Base-by-base conservation (phyloP, 371 early-diverging fungal genomes). In the Conidiobolus incongruus region DNA sequence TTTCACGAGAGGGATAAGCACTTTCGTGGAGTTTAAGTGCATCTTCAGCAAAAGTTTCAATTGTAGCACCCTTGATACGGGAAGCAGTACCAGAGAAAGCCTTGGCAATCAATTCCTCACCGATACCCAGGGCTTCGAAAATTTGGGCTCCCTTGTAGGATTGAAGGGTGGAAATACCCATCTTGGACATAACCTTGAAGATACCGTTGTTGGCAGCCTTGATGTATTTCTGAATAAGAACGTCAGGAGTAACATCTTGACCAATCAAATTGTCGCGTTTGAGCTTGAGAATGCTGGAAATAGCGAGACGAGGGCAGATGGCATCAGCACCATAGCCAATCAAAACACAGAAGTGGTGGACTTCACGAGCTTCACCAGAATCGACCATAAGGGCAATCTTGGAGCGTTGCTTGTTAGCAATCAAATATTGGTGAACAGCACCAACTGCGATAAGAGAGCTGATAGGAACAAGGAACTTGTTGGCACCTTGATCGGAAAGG, bases 71-170 rank as follows among this genome's bases (percentile, higher is more conserved):
- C 56, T 80, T 86, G 60, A 95, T 86, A 50, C 95, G 76, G 20
- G 86, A 84, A 15, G 92, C 84, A 12, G 95, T 95, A 45, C 93
- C 93, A 30, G 77, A 70, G 56, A 95, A 92, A 54, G 92, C 93
- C 38, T 74, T 70, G 17, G 72, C 68, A 44, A 95, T 77, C 38
- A 95, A 90, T 22, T 77, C 65, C 38, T 75, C 69, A 44, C 85
- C 83, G 5, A 95, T 55, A 49, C 96, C 96, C 17, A 95, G 72
- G 17, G 90, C 89, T 60, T 95, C 96, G 57, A 95, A 93, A 52
- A 90, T 90, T 66, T 95, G 93, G 11, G 96, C 93, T 43, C 93
- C 96, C 62, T 93, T 93, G 71, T 95, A 95, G 24, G 81, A 81
- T 55, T 92, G 91, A 47, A 95, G 60, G 10, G 96, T 93, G 15